Percentiles rank a stretch among this genome's conserved stretches.
These are phyloP conservation scores for Aspergillus candidus DNA, from an alignment of 2,329 filamentous ascomycete species.

Conservation along the genomic window DNA sequence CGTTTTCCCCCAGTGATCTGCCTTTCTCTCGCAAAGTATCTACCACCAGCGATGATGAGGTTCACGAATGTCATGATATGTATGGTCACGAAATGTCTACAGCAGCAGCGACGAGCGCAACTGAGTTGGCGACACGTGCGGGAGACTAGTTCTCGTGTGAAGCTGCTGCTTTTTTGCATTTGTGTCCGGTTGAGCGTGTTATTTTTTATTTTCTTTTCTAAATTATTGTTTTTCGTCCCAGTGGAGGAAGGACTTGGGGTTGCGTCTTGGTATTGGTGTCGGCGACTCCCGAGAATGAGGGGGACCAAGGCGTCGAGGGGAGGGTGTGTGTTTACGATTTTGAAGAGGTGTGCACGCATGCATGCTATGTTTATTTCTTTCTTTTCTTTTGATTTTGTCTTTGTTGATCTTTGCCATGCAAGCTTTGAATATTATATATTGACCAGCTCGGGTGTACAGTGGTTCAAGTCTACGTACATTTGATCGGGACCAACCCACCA, in stretches of 20 bases:
- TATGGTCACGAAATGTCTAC: constrained; percentile 28
- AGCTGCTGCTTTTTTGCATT: constrained; percentile 13
- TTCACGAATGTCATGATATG: constrained; percentile 38
- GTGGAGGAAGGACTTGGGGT: not conserved
- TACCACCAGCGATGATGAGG: constrained; percentile 35
- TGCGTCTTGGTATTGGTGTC: constrained; percentile 6
- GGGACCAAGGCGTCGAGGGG: constrained; percentile 1
- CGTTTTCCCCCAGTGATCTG: constrained; percentile 29
- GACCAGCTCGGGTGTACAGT: constrained; percentile 1
- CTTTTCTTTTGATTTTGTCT: constrained; percentile 8
- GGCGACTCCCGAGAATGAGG: too few relatives aligned
- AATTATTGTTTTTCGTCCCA: not conserved
- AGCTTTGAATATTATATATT: constrained; percentile 1
- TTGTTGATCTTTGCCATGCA: too few relatives aligned
- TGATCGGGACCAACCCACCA: too few relatives aligned
- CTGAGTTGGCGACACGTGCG: constrained; percentile 18
- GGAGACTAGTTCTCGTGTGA: constrained; percentile 19
- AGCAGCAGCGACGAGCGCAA: constrained; percentile 18
- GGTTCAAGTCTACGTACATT: not conserved
- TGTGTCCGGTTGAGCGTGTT: constrained; percentile 15
- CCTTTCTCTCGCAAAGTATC: constrained; percentile 33
- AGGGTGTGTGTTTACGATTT: constrained; percentile 10
- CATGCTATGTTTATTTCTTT: constrained; percentile 9
- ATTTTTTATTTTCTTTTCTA: constrained; percentile 8
- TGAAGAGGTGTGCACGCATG: not conserved